Base-by-base conservation (phyloP, 2,329 filamentous ascomycete genomes). In the Colletotrichum costaricense region DNA sequence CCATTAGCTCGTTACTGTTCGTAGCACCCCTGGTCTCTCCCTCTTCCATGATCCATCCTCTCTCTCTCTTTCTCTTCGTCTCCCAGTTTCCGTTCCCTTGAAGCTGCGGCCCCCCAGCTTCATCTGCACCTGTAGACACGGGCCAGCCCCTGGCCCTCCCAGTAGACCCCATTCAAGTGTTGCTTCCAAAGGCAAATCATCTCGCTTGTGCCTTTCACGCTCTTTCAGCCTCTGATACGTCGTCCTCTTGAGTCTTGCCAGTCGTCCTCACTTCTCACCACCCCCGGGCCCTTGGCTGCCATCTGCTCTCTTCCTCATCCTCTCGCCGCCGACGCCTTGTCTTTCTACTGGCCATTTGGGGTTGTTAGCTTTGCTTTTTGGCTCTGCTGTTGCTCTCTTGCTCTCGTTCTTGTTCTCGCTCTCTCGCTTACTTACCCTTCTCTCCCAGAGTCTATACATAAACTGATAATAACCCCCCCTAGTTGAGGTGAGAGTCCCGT, bases 131-230 rank as follows among this genome's bases (percentile, higher is more conserved):
- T 73, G 75, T 77, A 75, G 75, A 75, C 78, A 74, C 69, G 63
- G 62, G 58, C 26, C 78, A 75, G 76, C 74, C 78, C 77, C 76
- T 75, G 75, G 71, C 75, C 62, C 62, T 33, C 22, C 24, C 24
- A 35, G 46, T 6, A 74, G 77, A 76, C 78, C 79, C 77, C 77
- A 78, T 80, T 78, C 81, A 78, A 79, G 79, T 75, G 83, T 82
- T 82, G 82, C 82, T 81, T 82, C 83, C 81, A 81, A 81, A 82
- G 82, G 82, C 82, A 84, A 73, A 84, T 86, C 86, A 88, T 88
- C 80, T 88, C 86, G 86, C 86, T 88, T 87, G 84, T 82, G 82
- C 82, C 64, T 82, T 82, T 82, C 82, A 82, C 80, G 80, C 80
- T 81, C 81, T 81, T 81, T 85, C 83, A 86, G 85, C 84, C 83